These are phyloP conservation scores for Morella rubra DNA, from an alignment of 306 rosid genomes.

Conservation along the genomic window DNA sequence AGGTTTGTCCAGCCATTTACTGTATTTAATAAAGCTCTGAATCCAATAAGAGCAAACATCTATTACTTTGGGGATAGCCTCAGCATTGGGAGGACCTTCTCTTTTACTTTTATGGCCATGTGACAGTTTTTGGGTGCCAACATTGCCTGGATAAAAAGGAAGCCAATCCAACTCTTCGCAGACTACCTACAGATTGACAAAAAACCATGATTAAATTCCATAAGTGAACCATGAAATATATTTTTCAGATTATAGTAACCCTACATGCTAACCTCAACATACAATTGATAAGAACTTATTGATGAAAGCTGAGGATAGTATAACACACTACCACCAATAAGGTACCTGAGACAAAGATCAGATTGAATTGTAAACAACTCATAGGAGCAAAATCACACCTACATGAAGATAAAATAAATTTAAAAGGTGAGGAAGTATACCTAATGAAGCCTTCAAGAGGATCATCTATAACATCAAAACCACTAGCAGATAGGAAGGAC, in stretches of 20 bases:
- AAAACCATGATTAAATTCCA: conserved; percentile 28
- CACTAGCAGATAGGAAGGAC: conserved; percentile 73
- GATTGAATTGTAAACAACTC: conserved; percentile 27
- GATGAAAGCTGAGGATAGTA: conserved; percentile 97
- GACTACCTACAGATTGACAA: conserved; percentile 64
- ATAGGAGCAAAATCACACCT: conserved; percentile 22
- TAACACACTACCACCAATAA: conserved; percentile 92
- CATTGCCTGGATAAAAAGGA: conserved; percentile 77
- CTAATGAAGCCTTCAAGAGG: conserved; percentile 82
- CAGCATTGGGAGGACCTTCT: conserved; percentile 81
- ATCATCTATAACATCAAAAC: conserved; percentile 63
- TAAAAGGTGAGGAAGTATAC: conserved; percentile 42
- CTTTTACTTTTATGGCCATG: conserved; percentile 60
- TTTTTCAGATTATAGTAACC: conserved; percentile 20
- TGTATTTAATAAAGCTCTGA: conserved; percentile 85
- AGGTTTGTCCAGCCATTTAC: conserved; percentile 88
- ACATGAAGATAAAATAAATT: conserved; percentile 10
- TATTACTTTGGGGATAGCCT: conserved; percentile 69
- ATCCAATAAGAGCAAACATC: conserved; percentile 95
- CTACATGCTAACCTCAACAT: conserved; percentile 81
- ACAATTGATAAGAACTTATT: conserved; percentile 90
- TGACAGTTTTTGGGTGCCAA: conserved; percentile 49
- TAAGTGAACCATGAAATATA: conserved; percentile 26
- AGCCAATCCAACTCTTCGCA: conserved; percentile 99
- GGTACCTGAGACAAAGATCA: conserved; percentile 59